phyloP scores from a whole-genome alignment of 1,284 basidiomycete genomes.

The Rhodotorula sp. region DNA sequence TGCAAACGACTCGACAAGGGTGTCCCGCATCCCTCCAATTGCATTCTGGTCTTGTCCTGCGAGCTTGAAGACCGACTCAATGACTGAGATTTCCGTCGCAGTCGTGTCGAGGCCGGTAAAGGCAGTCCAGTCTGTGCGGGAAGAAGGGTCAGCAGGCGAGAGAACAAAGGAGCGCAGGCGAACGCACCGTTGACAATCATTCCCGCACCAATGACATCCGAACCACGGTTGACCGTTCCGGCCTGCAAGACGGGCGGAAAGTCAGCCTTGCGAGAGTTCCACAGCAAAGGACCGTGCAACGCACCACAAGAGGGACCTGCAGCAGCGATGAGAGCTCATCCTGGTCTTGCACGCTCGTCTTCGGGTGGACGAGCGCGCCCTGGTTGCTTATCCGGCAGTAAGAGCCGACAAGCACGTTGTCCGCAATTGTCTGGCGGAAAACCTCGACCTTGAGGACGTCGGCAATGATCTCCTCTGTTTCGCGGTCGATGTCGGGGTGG shows the following conservation, averaged over 20 bases:
- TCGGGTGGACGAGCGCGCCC: constrained; percentile 95
- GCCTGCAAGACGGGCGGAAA: constrained; percentile 57
- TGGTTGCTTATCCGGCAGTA: constrained; percentile 95
- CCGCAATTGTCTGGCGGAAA: constrained; percentile 94
- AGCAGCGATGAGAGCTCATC: constrained; percentile 93
- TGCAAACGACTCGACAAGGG: constrained; percentile 43
- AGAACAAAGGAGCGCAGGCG: background rate
- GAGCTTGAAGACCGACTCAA: constrained; percentile 85
- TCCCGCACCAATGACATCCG: constrained; percentile 95
- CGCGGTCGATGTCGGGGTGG: constrained; percentile 94
- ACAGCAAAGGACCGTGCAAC: constrained; percentile 46
- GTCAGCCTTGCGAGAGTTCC: background rate
- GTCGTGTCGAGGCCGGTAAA: constrained; percentile 96
- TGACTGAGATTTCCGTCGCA: constrained; percentile 96
- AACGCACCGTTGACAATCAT: constrained; percentile 75
- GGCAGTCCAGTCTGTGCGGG: constrained; percentile 78
- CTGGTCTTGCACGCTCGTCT: constrained; percentile 94
- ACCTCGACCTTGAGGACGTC: constrained; percentile 99
- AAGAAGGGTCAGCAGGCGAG: background rate
- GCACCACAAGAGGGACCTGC: constrained; percentile 88
- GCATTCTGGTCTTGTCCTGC: constrained; percentile 39
- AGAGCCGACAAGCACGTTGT: constrained; percentile 93
- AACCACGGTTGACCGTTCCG: constrained; percentile 96
- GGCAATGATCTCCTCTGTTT: constrained; percentile 99
- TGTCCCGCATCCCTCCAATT: constrained; percentile 44